Conservation (phyloP, 1,284 basidiomycete genomes). For the Cutaneotrichosporon sp. region DNA sequence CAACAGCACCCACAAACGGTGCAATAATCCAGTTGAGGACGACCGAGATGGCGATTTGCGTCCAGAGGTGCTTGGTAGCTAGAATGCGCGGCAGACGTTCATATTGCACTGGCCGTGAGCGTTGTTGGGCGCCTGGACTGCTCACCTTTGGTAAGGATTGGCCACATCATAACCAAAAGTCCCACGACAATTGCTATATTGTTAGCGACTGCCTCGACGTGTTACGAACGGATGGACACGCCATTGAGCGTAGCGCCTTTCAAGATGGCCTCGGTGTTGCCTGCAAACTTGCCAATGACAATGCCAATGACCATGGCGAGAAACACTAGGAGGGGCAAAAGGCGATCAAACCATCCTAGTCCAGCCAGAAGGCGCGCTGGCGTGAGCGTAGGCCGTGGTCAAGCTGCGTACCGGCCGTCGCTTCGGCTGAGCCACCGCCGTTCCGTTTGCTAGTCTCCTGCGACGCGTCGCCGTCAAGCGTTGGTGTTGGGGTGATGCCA, state of each 20-base stretch:
- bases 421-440: too few species aligned
- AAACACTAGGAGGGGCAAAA: constrained; percentile 67
- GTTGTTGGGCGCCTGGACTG: not conserved
- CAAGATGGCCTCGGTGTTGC: constrained; percentile 25
- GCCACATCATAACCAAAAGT: constrained; percentile 87
- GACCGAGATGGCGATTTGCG: constrained; percentile 65
- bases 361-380: constrained; percentile 8
- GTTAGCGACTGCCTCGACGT: not conserved
- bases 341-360: constrained; percentile 58
- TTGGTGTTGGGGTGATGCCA: too few species aligned
- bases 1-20: constrained; percentile 52
- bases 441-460: too few species aligned
- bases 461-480: too few species aligned
- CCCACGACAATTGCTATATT: constrained; percentile 65
- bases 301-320: constrained; percentile 74
- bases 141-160: constrained; percentile 53
- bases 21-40: constrained; percentile 77
- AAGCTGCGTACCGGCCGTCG: too few species aligned
- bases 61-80: constrained; percentile 57
- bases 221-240: constrained; percentile 42
- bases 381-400: too few species aligned
- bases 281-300: constrained; percentile 54
- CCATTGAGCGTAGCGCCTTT: constrained; percentile 34
- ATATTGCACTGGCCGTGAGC: constrained; percentile 64
- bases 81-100: constrained; percentile 63